Percentiles rank a stretch among this genome's conserved stretches.
phyloP scores from a whole-genome alignment of 2,329 filamentous ascomycete species.

The Hypoxylon rubiginosum region DNA sequence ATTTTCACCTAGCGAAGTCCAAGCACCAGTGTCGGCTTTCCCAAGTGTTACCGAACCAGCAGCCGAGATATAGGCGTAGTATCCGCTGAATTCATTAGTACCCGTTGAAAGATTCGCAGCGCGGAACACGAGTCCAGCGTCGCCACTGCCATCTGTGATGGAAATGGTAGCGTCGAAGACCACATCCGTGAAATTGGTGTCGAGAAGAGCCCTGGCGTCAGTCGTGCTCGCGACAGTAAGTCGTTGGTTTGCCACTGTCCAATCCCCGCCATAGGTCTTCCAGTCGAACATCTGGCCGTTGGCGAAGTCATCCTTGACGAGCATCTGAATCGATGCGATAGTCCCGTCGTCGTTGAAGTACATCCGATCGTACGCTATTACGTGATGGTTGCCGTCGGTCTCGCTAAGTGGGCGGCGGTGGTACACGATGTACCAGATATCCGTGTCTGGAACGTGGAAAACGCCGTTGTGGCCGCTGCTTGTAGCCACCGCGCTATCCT shows the following conservation, averaged over 20 bases:
- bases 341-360: slow-evolving; percentile 60
- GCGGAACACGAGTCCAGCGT: slow-evolving; percentile 57
- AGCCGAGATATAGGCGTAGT: slow-evolving; percentile 46
- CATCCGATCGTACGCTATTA: slow-evolving; percentile 63
- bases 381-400: slow-evolving; percentile 60
- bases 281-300: slow-evolving; percentile 57
- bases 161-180: slow-evolving; percentile 51
- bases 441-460: slow-evolving; percentile 54
- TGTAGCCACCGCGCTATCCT: slow-evolving; percentile 52
- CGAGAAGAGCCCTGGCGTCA: slow-evolving; percentile 50
- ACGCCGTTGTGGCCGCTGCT: slow-evolving; percentile 60
- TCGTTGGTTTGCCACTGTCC: slow-evolving; percentile 47
- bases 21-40: slow-evolving; percentile 37
- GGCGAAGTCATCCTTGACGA: slow-evolving; percentile 59
- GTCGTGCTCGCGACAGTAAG: slow-evolving; percentile 42
- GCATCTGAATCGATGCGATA: slow-evolving; percentile 60
- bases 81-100: slow-evolving; percentile 47
- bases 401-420: slow-evolving; percentile 62
- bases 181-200: slow-evolving; percentile 55
- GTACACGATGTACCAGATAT: slow-evolving; percentile 61
- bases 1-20: slow-evolving; percentile 30
- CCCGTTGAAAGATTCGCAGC: slow-evolving; percentile 41
- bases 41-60: slow-evolving; percentile 46
- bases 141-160: slow-evolving; percentile 32
- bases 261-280: slow-evolving; percentile 49